Conservation (phyloP, 2,329 filamentous ascomycete species). For the Diaporthe sp. region DNA sequence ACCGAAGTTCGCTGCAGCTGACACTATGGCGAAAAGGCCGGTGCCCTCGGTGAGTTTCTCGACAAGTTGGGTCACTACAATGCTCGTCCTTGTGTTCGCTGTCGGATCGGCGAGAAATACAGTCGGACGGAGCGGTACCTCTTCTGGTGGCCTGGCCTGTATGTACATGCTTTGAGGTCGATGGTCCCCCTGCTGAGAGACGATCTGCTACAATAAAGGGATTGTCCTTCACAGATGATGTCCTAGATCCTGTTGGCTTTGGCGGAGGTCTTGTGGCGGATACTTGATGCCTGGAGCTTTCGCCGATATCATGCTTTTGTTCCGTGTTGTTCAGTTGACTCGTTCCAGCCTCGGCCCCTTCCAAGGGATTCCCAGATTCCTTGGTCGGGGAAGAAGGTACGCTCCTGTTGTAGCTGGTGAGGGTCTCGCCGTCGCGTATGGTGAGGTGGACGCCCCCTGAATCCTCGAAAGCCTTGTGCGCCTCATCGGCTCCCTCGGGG, state of each 20-base stretch:
- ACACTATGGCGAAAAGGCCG: constrained; percentile 44
- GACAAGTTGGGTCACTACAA: constrained; percentile 42
- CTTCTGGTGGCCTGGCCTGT: constrained; percentile 5
- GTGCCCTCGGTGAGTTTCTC: constrained; percentile 43
- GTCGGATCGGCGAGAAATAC: constrained; percentile 36
- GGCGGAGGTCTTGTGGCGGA: background rate
- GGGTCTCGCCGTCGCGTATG: constrained; percentile 40
- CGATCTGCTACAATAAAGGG: constrained; percentile 46
- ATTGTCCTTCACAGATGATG: constrained; percentile 41
- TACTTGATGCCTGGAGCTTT: background rate
- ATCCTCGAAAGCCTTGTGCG: constrained; percentile 43
- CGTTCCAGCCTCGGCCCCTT: background rate
- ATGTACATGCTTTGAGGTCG: background rate
- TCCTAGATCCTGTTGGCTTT: constrained; percentile 6
- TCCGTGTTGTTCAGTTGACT: background rate
- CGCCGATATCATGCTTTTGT: background rate
- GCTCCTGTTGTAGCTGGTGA: constrained; percentile 40
- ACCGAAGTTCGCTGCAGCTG: constrained; percentile 39
- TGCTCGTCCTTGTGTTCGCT: constrained; percentile 33
- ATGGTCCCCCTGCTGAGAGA: constrained; percentile 18
- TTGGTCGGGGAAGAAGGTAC: constrained; percentile 22
- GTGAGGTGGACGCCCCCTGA: constrained; percentile 37
- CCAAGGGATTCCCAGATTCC: constrained; percentile 16
- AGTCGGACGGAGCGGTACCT: constrained; percentile 30
- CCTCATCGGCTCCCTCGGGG: constrained; percentile 43